Base-by-base conservation (phyloP, 257 asterid species). In the Leonotis leonurus region DNA sequence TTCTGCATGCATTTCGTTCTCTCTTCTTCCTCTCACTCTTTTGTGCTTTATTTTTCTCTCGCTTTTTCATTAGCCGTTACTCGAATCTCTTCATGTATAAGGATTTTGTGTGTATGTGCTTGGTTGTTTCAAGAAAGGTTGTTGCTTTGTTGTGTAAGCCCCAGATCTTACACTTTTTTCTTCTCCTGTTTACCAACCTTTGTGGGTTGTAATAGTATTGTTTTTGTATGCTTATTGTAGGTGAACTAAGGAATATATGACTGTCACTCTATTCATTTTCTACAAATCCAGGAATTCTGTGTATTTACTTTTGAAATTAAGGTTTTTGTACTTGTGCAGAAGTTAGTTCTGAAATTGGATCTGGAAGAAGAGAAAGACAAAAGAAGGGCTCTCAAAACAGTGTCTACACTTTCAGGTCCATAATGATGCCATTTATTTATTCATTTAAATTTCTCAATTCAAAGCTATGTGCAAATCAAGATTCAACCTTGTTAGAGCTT, bases 371-470 rank as follows among this genome's bases (percentile, higher is more conserved):
- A 58, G 17, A 54, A 25, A 22, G 88, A 84, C 59, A 81, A 81
- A 58, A 51, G 92, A 44, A 81, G 69, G 80, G 92, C 83, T 71
- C 64, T 84, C 77, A 84, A 84, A 64, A 84, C 86, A 12, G 92
- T 77, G 51, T 12, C 88, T 14, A 26, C 84, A 3, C 80, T 81
- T 22, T 27, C 92, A 65, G 92, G 92, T 83, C n/a, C n/a, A n/a
- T 39, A 1, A 0, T 6, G 0, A 6, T 46, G 27, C 27, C 12
- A n/a, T 11, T 24, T 29, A 20, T 64, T 26, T 32, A 9, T 9
- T 7, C 8, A 20, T n/a, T 24, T 11, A 6, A 16, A 62, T n/a
- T n/a, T n/a, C n/a, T n/a, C n/a, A n/a, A 8, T 35, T n/a, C 43
- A 55, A 21, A 41, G n/a, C n/a, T n/a, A n/a, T n/a, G n/a, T n/a